Evolutionary conservation across 305 asterid genomes (phyloP).

Genomic region (Fraxinus xanthoxyloides): DNA sequence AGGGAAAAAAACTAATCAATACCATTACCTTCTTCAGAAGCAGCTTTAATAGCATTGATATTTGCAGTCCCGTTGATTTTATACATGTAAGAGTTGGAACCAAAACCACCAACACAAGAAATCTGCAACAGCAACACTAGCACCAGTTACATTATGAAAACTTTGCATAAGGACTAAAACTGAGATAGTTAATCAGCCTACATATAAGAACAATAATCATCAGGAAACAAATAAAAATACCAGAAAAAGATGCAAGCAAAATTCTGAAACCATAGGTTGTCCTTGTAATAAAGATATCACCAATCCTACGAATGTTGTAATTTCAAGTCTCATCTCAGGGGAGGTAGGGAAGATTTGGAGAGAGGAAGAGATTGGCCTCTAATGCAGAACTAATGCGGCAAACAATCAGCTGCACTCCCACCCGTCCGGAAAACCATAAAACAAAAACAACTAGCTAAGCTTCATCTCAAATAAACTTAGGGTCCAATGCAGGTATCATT

Average conservation of each 20-base stretch:
- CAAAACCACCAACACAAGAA: conserved; percentile 97
- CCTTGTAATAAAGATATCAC: neutral
- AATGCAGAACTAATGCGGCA: neutral
- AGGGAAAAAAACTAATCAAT: neutral
- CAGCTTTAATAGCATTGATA: conserved; percentile 90
- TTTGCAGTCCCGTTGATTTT: conserved; percentile 94
- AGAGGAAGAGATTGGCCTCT: neutral
- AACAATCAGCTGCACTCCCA: neutral
- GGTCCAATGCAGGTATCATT: neutral
- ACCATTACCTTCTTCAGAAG: conserved; percentile 78
- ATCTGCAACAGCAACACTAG: conserved; percentile 50
- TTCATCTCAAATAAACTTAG: neutral
- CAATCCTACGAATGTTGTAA: neutral
- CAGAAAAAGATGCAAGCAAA: neutral
- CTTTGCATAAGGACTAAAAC: neutral
- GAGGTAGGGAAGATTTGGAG: neutral
- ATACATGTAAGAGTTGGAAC: conserved; percentile 87
- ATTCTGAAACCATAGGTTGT: neutral
- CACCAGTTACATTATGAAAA: neutral
- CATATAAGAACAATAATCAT: neutral
- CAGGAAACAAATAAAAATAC: neutral
- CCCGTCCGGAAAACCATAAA: neutral
- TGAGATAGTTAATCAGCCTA: neutral
- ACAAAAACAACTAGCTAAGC: neutral
- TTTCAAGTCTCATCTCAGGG: neutral